Percentiles rank a stretch among this genome's conserved stretches.
Evolutionary conservation across 148 eudicot genomes (phyloP).

Genomic region (Rhododendron vialii): DNA sequence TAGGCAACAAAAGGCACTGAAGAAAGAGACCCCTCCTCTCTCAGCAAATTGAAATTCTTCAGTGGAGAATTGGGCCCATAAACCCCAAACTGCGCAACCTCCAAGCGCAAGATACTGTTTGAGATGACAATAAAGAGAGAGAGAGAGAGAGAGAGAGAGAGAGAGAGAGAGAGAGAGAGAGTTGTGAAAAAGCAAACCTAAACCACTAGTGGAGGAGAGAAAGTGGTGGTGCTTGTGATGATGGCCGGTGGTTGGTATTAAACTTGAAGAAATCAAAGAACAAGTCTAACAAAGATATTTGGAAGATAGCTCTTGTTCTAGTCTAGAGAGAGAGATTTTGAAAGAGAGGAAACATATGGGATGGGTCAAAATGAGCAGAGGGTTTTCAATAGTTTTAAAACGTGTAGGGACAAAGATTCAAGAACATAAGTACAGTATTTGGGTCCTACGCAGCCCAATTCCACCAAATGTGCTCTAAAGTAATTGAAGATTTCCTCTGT

Average conservation of each 20-base stretch:
- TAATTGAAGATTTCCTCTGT: not conserved
- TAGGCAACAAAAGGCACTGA: constrained; percentile 13
- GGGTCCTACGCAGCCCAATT: constrained; percentile 31
- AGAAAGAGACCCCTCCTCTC: constrained; percentile 6
- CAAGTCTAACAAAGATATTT: constrained; percentile 9
- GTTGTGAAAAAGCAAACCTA: constrained; percentile 37
- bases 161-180: constrained; percentile 2
- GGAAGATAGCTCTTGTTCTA: constrained; percentile 8
- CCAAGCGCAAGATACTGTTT: constrained; percentile 42
- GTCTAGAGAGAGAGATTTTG: constrained; percentile 6
- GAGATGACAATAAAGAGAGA: constrained; percentile 31
- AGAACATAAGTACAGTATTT: not conserved
- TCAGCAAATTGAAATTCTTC: constrained; percentile 4
- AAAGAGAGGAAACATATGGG: not conserved
- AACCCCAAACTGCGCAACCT: constrained; percentile 33
- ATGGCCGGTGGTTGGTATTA: constrained; percentile 2
- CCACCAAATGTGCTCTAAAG: constrained; percentile 35
- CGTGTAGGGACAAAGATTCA: not conserved
- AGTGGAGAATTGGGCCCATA: constrained; percentile 39
- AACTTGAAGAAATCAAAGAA: constrained; percentile 3
- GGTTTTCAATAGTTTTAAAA: not conserved
- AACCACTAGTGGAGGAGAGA: constrained; percentile 41
- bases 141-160: constrained; percentile 10
- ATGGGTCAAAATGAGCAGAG: not conserved
- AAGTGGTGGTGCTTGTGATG: constrained; percentile 14